Conservation (phyloP, 495 filamentous ascomycete species). For the Amorphotheca resinae region DNA sequence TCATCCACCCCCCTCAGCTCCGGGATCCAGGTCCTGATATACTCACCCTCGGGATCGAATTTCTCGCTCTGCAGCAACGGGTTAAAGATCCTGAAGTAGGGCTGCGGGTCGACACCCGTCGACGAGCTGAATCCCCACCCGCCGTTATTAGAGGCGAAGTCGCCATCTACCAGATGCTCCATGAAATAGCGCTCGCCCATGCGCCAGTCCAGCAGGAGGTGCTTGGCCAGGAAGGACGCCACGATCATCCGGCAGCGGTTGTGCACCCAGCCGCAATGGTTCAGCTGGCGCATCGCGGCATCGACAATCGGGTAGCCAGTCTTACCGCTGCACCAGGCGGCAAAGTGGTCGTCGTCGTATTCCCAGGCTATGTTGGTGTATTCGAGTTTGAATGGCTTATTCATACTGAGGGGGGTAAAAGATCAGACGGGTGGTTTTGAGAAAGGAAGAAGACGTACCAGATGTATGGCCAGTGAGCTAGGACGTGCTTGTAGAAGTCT, state of each 20-base stretch:
- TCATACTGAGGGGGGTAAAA: conserved; percentile 62
- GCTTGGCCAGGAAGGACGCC: conserved; percentile 77
- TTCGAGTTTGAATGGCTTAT: conserved; percentile 84
- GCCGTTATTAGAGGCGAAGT: conserved; percentile 86
- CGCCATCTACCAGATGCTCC: conserved; percentile 77
- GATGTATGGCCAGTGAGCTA: conserved; percentile 78
- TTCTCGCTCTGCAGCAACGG: conserved; percentile 76
- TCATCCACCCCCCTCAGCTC: conserved; percentile 49
- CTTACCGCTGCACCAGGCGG: conserved; percentile 60
- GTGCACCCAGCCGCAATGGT: conserved; percentile 67
- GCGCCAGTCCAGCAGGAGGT: conserved; percentile 82
- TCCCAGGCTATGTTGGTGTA: conserved; percentile 78
- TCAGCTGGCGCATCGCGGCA: conserved; percentile 81
- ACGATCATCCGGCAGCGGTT: conserved; percentile 85
- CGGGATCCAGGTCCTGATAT: conserved; percentile 60
- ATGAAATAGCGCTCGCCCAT: conserved; percentile 85
- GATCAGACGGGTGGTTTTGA: background rate
- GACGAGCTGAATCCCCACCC: conserved; percentile 79
- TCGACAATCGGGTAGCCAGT: conserved; percentile 86
- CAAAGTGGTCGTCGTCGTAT: conserved; percentile 54
- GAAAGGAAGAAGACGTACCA: conserved; percentile 39
- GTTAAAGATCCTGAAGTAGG: conserved; percentile 89
- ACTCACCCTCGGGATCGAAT: conserved; percentile 57
- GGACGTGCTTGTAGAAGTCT: conserved; percentile 85
- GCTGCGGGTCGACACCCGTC: conserved; percentile 82